Conservation (phyloP, 164 flowering plant genomes). For the Buxus sempervirens region DNA sequence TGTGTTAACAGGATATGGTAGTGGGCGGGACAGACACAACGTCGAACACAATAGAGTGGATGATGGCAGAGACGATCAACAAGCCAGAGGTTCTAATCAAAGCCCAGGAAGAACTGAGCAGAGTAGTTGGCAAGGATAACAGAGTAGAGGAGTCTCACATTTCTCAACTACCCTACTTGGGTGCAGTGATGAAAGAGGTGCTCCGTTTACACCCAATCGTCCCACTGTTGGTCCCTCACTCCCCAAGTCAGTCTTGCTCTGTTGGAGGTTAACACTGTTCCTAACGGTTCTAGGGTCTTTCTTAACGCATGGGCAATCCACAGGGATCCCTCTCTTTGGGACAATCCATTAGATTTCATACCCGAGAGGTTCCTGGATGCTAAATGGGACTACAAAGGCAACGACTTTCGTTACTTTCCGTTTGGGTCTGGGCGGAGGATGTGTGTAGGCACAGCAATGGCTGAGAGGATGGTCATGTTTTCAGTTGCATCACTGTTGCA, state of each 20-base stretch:
- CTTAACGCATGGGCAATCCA: constrained; percentile 40
- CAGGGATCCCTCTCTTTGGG: constrained; percentile 39
- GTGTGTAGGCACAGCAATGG: constrained; percentile 58
- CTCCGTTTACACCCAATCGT: constrained; percentile 14
- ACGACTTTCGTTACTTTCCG: constrained; percentile 47
- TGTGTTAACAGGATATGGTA: constrained; percentile 30
- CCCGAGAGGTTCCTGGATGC: constrained; percentile 40
- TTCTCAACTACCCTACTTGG: constrained; percentile 12
- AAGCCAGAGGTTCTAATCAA: constrained; percentile 8
- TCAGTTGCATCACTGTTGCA: constrained; percentile 49
- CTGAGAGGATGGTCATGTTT: constrained; percentile 50
- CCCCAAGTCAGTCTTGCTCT: constrained; percentile 8
- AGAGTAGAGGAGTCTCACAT: constrained; percentile 32
- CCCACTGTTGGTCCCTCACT: constrained; percentile 19
- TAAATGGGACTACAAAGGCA: constrained; percentile 30
- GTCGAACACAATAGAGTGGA: constrained; percentile 15
- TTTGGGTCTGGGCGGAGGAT: constrained; percentile 68
- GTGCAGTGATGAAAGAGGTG: constrained; percentile 16
- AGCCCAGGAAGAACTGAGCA: constrained; percentile 15
- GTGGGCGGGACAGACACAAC: constrained; percentile 22
- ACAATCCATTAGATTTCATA: constrained; percentile 29
- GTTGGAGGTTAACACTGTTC: constrained; percentile 14
- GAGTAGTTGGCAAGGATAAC: constrained; percentile 23
- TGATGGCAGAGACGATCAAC: constrained; percentile 15
- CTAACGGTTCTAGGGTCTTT: constrained; percentile 20